Conservation (phyloP, 2,329 filamentous ascomycete genomes). For the Fusarium denticulatum region DNA sequence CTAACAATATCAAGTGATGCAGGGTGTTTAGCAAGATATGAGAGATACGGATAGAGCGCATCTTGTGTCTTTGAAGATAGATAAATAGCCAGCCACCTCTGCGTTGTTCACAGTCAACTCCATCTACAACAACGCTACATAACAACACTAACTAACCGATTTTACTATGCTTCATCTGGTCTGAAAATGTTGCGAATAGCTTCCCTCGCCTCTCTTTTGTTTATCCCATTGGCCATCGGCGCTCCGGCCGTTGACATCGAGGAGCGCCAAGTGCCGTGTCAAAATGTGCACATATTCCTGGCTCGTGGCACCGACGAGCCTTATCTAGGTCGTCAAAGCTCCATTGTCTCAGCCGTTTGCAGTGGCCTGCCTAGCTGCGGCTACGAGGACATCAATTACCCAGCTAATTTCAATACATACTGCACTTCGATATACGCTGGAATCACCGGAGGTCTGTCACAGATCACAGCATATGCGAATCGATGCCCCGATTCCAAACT, state of each 20-base stretch:
- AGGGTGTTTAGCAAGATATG: neutral
- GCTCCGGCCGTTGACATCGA: neutral
- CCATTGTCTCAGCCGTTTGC: neutral
- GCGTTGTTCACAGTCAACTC: neutral
- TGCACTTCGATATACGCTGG: neutral
- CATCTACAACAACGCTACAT: neutral
- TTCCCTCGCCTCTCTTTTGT: neutral
- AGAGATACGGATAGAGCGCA: neutral
- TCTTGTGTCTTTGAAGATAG: rapidly evolving
- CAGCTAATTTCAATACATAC: neutral
- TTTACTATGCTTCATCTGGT: rapidly evolving
- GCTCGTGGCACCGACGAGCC: neutral
- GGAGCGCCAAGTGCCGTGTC: neutral
- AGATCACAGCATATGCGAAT: neutral
- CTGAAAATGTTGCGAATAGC: neutral
- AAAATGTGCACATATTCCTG: neutral
- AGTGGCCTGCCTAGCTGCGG: neutral
- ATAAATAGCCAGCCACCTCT: neutral
- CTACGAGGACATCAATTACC: neutral
- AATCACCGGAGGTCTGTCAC: neutral
- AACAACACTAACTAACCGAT: neutral
- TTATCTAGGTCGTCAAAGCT: neutral
- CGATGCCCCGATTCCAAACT: neutral
- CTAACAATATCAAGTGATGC: neutral
- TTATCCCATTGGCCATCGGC: neutral